Evolutionary conservation across 352 stramenopile genomes (phyloP), one percentile per base, ranked within the genome.

Genomic region (Phytophthora tentaculata): DNA sequence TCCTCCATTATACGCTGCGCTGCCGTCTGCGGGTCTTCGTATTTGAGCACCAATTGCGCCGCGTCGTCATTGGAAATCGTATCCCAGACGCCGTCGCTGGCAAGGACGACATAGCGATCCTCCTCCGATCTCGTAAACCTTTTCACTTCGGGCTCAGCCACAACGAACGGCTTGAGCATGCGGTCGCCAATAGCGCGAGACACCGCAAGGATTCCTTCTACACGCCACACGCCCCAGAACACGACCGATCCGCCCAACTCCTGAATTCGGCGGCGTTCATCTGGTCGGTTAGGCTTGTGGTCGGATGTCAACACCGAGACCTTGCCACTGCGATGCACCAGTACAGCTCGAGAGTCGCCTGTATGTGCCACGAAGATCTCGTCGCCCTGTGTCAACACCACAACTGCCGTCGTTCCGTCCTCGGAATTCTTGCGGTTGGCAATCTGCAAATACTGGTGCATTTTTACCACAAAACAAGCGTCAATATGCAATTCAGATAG

Each of bases 131-230:
- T 77, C 48, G 59, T 84, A 32, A 86, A 74, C 61, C 90, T 73
- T 45, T 84, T 90, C 52, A 97, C 84, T 67, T 98, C 93, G 0
- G 94, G 94, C 62, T 97, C 89, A 8, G 91, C 87, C 3, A 94
- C 89, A n/a, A 98, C 91, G 35, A 95, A 98, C 0, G 88, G 91
- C 74, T 98, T 97, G 29, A 98, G 79, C 76, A 93, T 92, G 29
- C 88, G 83, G 69, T 98, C 95, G 16, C 95, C 95, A 58, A 98
- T 97, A 28, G 92, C 90, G 32, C 89, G 89, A 14, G 91, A 98
- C 26, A 98, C 92, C 19, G 94, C 94, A 45, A 98, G 79, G 52
- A 98, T 95, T 35, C 94, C 95, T 71, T 98, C 87, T n/a, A 98
- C 94, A 45, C 95, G 88, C 90, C 92, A 98, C 37, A 97, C 88